phyloP scores from a whole-genome alignment of 2,329 filamentous ascomycete species.

The Apiospora hydei region DNA sequence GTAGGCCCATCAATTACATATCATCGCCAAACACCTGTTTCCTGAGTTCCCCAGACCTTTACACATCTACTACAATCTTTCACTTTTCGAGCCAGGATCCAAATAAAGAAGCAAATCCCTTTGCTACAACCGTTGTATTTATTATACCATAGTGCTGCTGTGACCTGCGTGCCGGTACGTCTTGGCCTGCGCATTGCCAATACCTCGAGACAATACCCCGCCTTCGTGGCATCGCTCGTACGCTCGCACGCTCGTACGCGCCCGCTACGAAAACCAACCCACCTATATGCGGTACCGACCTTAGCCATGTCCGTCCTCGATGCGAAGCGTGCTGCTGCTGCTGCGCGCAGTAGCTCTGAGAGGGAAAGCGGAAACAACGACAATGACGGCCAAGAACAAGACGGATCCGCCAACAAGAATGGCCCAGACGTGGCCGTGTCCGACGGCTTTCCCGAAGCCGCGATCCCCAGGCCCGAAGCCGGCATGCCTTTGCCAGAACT shows the following conservation, averaged over 20 bases:
- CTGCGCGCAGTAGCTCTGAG: slow-evolving; percentile 20
- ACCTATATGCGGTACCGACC: neutral
- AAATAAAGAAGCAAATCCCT: neutral
- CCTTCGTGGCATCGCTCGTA: neutral
- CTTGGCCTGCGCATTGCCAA: neutral
- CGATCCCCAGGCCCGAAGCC: slow-evolving; percentile 9
- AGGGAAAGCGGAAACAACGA: slow-evolving; percentile 9
- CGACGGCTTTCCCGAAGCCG: slow-evolving; percentile 24
- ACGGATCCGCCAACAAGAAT: neutral
- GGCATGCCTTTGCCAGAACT: slow-evolving; percentile 16
- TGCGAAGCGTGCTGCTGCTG: slow-evolving; percentile 22
- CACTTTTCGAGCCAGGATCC: neutral
- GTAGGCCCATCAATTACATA: slow-evolving; percentile 4
- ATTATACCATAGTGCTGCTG: neutral
- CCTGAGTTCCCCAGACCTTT: neutral
- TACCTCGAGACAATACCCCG: neutral
- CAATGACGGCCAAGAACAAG: neutral
- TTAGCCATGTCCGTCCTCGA: slow-evolving; percentile 25
- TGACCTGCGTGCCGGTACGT: neutral
- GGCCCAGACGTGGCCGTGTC: slow-evolving; percentile 9
- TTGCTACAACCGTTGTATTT: too few species aligned
- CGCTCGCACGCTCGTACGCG: neutral
- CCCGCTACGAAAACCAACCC: neutral
- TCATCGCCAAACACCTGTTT: slow-evolving; percentile 13
- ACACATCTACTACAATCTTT: neutral